These are phyloP conservation scores for Cicer chorassanicum DNA, from an alignment of 306 rosid genomes.

Conservation along the genomic window DNA sequence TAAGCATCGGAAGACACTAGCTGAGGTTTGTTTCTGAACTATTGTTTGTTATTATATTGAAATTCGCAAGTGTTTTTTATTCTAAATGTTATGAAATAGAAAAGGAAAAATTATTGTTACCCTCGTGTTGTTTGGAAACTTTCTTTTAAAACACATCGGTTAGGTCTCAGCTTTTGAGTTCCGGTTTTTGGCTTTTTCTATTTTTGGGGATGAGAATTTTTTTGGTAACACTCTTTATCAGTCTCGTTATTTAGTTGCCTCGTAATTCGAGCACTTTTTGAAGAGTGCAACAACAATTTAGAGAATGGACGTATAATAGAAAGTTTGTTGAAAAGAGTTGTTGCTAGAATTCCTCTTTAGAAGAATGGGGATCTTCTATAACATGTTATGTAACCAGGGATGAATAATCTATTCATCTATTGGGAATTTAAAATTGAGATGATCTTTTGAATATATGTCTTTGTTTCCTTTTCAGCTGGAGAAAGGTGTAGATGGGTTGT, in stretches of 20 bases:
- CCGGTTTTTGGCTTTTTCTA: background rate
- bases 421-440: slow-evolving; percentile 32
- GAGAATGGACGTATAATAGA: slow-evolving; percentile 5
- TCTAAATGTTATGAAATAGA: slow-evolving; percentile 21
- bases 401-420: slow-evolving; percentile 2
- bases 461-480: slow-evolving; percentile 71
- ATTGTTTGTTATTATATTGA: slow-evolving; percentile 24
- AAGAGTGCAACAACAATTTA: background rate
- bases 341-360: slow-evolving; percentile 1
- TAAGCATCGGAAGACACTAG: slow-evolving; percentile 91
- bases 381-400: slow-evolving; percentile 12
- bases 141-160: background rate
- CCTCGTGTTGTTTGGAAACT: background rate
- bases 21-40: slow-evolving; percentile 67
- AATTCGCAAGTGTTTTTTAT: background rate
- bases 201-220: slow-evolving; percentile 3
- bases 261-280: slow-evolving; percentile 5
- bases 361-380: slow-evolving; percentile 9
- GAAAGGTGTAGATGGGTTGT: slow-evolving; percentile 98
- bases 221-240: background rate
- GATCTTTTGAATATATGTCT: slow-evolving; percentile 7
- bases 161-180: slow-evolving; percentile 14
- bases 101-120: background rate
- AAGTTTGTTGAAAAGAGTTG: slow-evolving; percentile 18
- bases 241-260: slow-evolving; percentile 3